phyloP scores from a whole-genome alignment of 192 early-diverging fungal genomes.

The Globomyces pollinis-pini region DNA sequence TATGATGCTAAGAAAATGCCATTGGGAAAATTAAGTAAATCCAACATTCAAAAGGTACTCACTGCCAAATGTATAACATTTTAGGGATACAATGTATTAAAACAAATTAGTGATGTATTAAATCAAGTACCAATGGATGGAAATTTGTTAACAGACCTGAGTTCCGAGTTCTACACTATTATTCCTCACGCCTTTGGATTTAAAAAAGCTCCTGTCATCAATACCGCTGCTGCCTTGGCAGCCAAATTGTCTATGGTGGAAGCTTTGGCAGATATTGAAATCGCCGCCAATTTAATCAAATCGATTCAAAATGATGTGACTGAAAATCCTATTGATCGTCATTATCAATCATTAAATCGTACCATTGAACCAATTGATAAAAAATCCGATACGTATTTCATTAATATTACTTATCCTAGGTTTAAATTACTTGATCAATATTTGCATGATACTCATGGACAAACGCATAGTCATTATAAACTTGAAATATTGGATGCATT shows the following conservation, averaged over 20 bases:
- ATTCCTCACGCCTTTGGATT: slow-evolving; percentile 62
- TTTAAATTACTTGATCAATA: slow-evolving; percentile 55
- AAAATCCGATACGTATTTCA: slow-evolving; percentile 30
- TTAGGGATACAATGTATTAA: slow-evolving; percentile 49
- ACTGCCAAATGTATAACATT: slow-evolving; percentile 1
- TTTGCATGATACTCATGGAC: slow-evolving; percentile 58
- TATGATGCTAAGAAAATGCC: slow-evolving; percentile 71
- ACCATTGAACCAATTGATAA: slow-evolving; percentile 47
- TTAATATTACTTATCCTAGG: too few species aligned
- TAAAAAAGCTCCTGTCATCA: slow-evolving; percentile 38
- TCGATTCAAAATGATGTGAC: slow-evolving; percentile 23
- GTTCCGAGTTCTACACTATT: slow-evolving; percentile 58
- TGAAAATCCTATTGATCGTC: slow-evolving; percentile 51
- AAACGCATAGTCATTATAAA: slow-evolving; percentile 40
- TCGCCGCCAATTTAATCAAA: slow-evolving; percentile 51
- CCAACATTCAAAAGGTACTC: slow-evolving; percentile 40
- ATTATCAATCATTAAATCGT: slow-evolving; percentile 51
- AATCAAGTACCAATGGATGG: slow-evolving; percentile 6
- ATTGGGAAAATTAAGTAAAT: slow-evolving; percentile 64
- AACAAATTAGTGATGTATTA: slow-evolving; percentile 42
- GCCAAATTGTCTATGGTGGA: slow-evolving; percentile 60
- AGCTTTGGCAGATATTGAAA: slow-evolving; percentile 59
- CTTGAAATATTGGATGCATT: slow-evolving; percentile 36
- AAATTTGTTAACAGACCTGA: slow-evolving; percentile 12
- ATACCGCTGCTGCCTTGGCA: slow-evolving; percentile 36